These are phyloP conservation scores for Candida buenavistaensis DNA, from an alignment of 1,139 yeast genomes.

Conservation along the genomic window DNA sequence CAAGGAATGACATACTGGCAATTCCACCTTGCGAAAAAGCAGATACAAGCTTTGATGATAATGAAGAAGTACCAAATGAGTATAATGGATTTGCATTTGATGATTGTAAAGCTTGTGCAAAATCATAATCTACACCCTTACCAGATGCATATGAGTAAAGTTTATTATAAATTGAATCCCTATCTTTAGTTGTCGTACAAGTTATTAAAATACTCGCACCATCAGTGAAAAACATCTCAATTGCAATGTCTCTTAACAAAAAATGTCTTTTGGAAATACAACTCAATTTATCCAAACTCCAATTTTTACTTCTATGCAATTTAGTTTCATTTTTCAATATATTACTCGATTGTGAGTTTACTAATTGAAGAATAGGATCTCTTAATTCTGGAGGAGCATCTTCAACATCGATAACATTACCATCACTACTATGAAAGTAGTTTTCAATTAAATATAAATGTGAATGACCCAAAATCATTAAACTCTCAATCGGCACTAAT, in stretches of 20 bases:
- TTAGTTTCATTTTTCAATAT: slow-evolving; percentile 20
- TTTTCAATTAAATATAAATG: slow-evolving; percentile 69
- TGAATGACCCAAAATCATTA: slow-evolving; percentile 63
- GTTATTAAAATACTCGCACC: slow-evolving; percentile 70
- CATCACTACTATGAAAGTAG: slow-evolving; percentile 59
- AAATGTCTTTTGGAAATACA: slow-evolving; percentile 74
- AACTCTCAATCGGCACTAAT: slow-evolving; percentile 68
- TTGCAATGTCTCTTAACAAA: slow-evolving; percentile 71
- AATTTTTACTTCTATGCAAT: slow-evolving; percentile 49
- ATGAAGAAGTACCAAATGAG: slow-evolving; percentile 17
- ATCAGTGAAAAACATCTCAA: slow-evolving; percentile 72
- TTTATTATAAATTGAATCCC: slow-evolving; percentile 57
- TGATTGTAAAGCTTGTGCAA: slow-evolving; percentile 50
- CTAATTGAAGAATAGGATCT: slow-evolving; percentile 66
- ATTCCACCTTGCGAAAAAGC: slow-evolving; percentile 29
- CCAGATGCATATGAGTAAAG: slow-evolving; percentile 49
- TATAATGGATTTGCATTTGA: slow-evolving; percentile 37
- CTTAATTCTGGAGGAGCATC: slow-evolving; percentile 62
- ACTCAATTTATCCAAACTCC: slow-evolving; percentile 58
- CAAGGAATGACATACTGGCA: slow-evolving; percentile 28
- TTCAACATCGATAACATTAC: slow-evolving; percentile 65
- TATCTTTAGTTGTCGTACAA: slow-evolving; percentile 45
- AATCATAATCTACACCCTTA: slow-evolving; percentile 49
- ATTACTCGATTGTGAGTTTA: slow-evolving; percentile 38
- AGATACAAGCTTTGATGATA: slow-evolving; percentile 35